Evolutionary conservation across 148 eudicot genomes (phyloP).

Genomic region (Nepenthes gracilis): DNA sequence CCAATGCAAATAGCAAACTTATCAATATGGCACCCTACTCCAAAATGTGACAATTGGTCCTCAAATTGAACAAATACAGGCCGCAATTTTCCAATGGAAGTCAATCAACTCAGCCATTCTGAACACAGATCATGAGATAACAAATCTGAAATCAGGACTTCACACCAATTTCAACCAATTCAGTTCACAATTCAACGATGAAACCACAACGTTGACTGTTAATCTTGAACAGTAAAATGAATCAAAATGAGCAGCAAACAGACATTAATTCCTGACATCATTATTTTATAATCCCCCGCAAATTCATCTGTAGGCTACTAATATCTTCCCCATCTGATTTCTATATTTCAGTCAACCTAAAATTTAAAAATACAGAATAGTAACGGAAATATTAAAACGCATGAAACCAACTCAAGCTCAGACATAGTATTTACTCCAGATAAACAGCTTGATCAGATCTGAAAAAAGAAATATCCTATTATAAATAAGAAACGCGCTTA

Average conservation of each 20-base stretch:
- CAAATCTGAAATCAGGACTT: no score
- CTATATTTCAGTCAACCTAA: no score
- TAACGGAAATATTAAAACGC: not conserved
- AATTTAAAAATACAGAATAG: not conserved
- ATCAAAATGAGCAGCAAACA: not conserved
- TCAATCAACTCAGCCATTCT: no score
- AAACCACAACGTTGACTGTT: not conserved
- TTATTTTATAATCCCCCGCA: no score
- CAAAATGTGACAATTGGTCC: no score
- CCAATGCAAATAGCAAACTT: not conserved
- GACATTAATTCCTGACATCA: no score
- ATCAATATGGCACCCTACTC: not conserved
- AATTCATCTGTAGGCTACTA: no score
- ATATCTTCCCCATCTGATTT: no score
- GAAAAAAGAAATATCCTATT: conserved; percentile 10
- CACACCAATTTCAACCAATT: not conserved
- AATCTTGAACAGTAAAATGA: not conserved
- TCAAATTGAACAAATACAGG: no score
- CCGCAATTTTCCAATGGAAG: no score
- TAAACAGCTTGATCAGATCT: conserved; percentile 13
- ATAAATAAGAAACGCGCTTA: not conserved
- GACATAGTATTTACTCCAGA: conserved; percentile 1
- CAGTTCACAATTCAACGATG: not conserved
- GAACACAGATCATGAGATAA: no score
- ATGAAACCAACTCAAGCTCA: not conserved